Evolutionary conservation across 2,329 filamentous ascomycete species (phyloP).

Genomic region (Calonectria fujianensis): DNA sequence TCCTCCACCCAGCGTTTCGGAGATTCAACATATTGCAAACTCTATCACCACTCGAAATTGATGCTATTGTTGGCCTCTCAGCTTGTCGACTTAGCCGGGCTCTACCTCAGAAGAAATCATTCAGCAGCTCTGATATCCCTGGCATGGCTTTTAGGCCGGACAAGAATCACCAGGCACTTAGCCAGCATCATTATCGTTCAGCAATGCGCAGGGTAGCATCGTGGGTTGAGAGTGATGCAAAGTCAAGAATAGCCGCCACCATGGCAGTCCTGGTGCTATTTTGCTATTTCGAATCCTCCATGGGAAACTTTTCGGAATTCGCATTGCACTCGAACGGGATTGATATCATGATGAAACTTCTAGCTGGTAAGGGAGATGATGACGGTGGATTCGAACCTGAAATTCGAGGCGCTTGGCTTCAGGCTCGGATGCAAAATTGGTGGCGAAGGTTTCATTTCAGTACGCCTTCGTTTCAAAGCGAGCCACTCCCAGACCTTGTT

Average conservation of each 20-base stretch:
- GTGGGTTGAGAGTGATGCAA: background rate
- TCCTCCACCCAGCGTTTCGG: conserved; percentile 32
- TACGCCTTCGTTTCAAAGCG: conserved; percentile 41
- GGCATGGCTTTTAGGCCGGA: conserved; percentile 32
- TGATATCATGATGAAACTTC: conserved; percentile 6
- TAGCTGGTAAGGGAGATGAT: background rate
- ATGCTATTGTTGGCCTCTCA: conserved; percentile 35
- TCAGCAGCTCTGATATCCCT: background rate
- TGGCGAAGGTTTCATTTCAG: conserved; percentile 51
- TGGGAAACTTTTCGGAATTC: conserved; percentile 51
- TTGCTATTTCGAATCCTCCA: conserved; percentile 50
- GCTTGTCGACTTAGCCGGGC: conserved; percentile 40
- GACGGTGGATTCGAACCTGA: background rate
- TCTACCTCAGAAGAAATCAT: conserved; percentile 25
- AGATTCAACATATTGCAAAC: background rate
- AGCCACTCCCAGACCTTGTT: conserved; percentile 1
- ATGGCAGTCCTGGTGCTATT: conserved; percentile 47
- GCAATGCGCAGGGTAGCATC: conserved; percentile 24
- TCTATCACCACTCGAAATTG: conserved; percentile 4
- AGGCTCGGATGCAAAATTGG: conserved; percentile 50
- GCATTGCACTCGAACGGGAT: conserved; percentile 41
- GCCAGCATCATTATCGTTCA: conserved; percentile 37
- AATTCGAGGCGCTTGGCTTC: conserved; percentile 45
- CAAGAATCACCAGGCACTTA: conserved; percentile 17
- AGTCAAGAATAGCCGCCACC: background rate